Base-by-base conservation (phyloP, 441 rosid species). In the Flueggea neowawraea region DNA sequence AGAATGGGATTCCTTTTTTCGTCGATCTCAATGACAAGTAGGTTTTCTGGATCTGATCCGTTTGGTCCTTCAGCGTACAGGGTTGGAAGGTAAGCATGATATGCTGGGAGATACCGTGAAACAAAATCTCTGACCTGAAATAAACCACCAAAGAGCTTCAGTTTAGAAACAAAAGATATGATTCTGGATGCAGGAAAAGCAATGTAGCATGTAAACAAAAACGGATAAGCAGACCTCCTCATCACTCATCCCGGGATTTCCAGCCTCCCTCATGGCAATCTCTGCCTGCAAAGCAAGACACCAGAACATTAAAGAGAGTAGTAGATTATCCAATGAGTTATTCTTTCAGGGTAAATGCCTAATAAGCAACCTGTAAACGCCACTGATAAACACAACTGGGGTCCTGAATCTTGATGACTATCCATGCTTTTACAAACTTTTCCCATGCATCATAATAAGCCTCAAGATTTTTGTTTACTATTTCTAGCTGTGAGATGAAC, bases 391-490 rank as follows among this genome's bases (percentile, higher is more conserved):
- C 99, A 66, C 77, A 95, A 75, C 81, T 84, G 12, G 97, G 93
- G 69, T 91, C 99, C 76, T 85, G 78, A 72, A 95, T 91, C 74
- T 86, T 85, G 80, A 95, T 91, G 67, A 95, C 79, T 9, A 86
- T 79, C 99, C 98, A 95, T 52, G 96, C 79, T 15, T 85, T 32
- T 4, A 91, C 54, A 69, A 89, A 89, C 80, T 84, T 95, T 83
- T 89, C 87, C 99, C 97, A 95, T 16, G 95, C 88, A 12, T 95
- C 78, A n/a, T 84, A 82, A 66, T 95, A 95, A 16, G 85, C 92
- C 77, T 88, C 89, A 13, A 95, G 99, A 60, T 82, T 91, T 78
- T 86, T 83, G 28, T 95, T 95, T 75, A 95, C 76, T 0, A 36
- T 75, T 85, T 86, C 98, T 50, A 89, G 80, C 97, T 95, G 80